phyloP scores from a whole-genome alignment of 352 stramenopile genomes.

The Pythium myriotylum region DNA sequence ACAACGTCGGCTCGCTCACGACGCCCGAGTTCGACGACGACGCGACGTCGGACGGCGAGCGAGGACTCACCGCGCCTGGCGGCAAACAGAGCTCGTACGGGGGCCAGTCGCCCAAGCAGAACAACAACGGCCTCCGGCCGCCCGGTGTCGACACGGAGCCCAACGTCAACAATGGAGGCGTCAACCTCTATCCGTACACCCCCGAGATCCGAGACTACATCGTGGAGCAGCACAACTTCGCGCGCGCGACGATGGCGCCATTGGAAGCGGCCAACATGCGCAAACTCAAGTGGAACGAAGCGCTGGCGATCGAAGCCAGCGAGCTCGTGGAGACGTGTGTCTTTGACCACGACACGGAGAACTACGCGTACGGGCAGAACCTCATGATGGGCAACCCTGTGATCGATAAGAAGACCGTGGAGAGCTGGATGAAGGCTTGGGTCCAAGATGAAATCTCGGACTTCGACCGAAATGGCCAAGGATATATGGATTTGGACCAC shows the following conservation, averaged over 20 bases:
- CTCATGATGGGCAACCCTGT: conserved; percentile 36
- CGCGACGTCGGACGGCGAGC: neutral
- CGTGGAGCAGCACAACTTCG: conserved; percentile 39
- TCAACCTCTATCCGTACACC: conserved; percentile 40
- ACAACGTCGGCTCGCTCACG: conserved; percentile 2
- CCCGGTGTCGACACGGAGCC: conserved; percentile 20
- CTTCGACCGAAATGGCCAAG: conserved; percentile 29
- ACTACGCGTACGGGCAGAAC: conserved; percentile 44
- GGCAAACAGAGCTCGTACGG: too few relatives aligned
- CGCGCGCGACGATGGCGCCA: conserved; percentile 31
- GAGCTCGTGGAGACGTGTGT: conserved; percentile 43
- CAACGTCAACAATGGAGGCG: conserved; percentile 34
- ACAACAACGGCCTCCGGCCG: neutral
- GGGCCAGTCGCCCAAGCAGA: conserved; percentile 6
- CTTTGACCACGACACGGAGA: conserved; percentile 43
- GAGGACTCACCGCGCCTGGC: neutral
- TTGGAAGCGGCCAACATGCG: conserved; percentile 41
- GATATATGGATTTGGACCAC: conserved; percentile 42
- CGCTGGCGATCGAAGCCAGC: conserved; percentile 39
- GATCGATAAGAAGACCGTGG: conserved; percentile 30
- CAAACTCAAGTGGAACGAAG: conserved; percentile 37
- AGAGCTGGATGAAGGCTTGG: conserved; percentile 39
- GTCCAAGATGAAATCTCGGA: conserved; percentile 37
- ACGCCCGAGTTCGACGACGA: neutral
- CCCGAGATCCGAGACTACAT: conserved; percentile 37